A percentile compares a stretch with the other conserved stretches of the same genome.
Evolutionary conservation across 371 early-diverging fungal species (phyloP).

Genomic region (Apophysomyces elegans): DNA sequence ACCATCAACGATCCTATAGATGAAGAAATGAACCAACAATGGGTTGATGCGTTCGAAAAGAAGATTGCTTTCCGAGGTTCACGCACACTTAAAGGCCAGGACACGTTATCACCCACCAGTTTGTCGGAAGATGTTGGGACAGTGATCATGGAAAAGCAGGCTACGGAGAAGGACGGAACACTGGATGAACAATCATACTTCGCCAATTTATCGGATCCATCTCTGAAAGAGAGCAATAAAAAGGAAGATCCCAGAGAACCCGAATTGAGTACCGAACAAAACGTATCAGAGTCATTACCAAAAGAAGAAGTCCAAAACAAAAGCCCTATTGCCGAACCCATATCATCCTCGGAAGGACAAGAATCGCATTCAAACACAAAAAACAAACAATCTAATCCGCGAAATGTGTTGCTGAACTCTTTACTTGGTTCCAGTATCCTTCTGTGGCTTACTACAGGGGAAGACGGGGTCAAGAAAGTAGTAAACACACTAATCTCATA

Average conservation of each 20-base stretch:
- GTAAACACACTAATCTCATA: not conserved
- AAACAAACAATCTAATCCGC: not conserved
- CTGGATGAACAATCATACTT: not conserved
- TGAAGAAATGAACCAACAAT: slow-evolving; percentile 22
- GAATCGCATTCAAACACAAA: not conserved
- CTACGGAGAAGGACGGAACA: not conserved
- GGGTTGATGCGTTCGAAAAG: slow-evolving; percentile 40
- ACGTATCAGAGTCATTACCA: not conserved
- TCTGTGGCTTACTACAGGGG: slow-evolving; percentile 1
- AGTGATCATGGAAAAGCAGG: not conserved
- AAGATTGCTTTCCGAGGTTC: slow-evolving; percentile 28
- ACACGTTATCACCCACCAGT: not conserved
- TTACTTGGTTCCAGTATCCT: not conserved
- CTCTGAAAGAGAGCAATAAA: not conserved
- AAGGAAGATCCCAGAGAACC: not conserved
- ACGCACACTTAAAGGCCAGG: slow-evolving; percentile 8
- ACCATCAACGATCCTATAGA: not conserved
- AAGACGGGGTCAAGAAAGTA: not conserved
- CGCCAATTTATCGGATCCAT: no score
- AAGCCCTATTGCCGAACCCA: not conserved
- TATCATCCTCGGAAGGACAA: not conserved
- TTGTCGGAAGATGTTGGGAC: not conserved
- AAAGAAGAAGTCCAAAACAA: not conserved
- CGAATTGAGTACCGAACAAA: not conserved
- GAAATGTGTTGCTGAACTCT: slow-evolving; percentile 1